Base-by-base conservation (phyloP, 352 stramenopile genomes). In the Phytophthora constricta region DNA sequence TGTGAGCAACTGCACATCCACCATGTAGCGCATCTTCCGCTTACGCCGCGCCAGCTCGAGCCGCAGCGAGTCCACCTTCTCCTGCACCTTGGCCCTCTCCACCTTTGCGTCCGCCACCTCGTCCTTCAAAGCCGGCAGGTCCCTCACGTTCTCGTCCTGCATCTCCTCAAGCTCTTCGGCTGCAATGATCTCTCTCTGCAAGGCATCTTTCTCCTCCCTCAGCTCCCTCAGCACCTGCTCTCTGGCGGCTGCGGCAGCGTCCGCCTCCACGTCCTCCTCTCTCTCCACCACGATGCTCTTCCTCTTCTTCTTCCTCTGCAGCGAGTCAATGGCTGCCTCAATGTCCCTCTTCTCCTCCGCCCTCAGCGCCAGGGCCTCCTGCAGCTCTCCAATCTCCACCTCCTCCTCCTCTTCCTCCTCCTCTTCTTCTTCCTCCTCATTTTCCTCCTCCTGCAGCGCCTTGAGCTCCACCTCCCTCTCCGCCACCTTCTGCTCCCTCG, bases 1-100 rank as follows among this genome's bases (percentile, higher is more conserved):
- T 9, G 80, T 80, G 28, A 87, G 50, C 8, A 89, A 55, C 62
- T 87, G 77, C 13, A 86, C 72, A 62, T 91, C 80, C 1, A 91
- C 83, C 79, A 91, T 87, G 65, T 86, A 70, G 46, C 77, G 68
- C 80, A 90, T 88, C 55, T 89, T 86, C 20, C 72, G 49, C 59
- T 91, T 91, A 23, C 84, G 70, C 23, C 71, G 58, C 9, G 53
- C 64, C 0, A 89, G 62, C 42, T 82, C 62, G 31, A 84, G 62
- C 57, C 77, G 72, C 37, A 80, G 61, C 34, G 64, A 70, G 22
- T 86, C 77, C 43, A 86, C 73, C 16, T 74, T 55, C 26, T 61
- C 19, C 53, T 87, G 76, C 14, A 75, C 47, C 0, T 59, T 46
- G 0, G 53, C 19, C 26, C 66, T 59, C 22, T 72, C 50, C 28